Percentiles rank a stretch among this genome's conserved stretches.
phyloP scores from a whole-genome alignment of 2,329 filamentous ascomycete genomes.

The Graphilbum fragrans region DNA sequence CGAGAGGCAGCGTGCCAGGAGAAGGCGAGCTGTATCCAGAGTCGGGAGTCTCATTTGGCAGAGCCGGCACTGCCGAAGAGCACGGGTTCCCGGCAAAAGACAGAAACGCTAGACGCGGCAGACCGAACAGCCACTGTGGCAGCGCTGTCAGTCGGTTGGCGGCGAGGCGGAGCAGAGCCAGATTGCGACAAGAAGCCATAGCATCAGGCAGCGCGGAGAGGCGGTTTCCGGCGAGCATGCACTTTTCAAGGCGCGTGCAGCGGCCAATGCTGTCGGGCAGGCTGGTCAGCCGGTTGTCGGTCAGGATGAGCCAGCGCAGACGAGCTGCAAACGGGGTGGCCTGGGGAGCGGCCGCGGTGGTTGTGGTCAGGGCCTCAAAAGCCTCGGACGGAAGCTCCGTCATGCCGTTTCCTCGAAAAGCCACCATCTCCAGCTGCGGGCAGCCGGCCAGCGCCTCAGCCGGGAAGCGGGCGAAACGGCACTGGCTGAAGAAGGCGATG shows the following conservation, averaged over 20 bases:
- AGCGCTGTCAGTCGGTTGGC: constrained; percentile 26
- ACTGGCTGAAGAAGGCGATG: constrained; percentile 33
- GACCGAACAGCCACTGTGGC: constrained; percentile 28
- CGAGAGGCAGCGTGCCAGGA: constrained; percentile 17
- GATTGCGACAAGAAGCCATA: constrained; percentile 29
- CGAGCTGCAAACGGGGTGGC: constrained; percentile 22
- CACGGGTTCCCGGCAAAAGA: constrained; percentile 36
- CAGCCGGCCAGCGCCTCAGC: constrained; percentile 24
- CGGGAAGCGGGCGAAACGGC: constrained; percentile 30
- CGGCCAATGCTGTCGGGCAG: constrained; percentile 29
- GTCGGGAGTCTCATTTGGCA: not conserved
- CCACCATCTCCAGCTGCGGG: constrained; percentile 33
- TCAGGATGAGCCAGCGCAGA: constrained; percentile 35
- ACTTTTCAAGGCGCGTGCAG: constrained; percentile 31
- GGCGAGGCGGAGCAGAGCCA: constrained; percentile 30
- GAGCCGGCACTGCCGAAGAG: constrained; percentile 7
- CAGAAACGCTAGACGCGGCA: constrained; percentile 32
- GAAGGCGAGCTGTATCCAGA: not conserved
- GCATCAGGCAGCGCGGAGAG: constrained; percentile 24
- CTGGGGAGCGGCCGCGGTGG: not conserved
- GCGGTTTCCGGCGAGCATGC: constrained; percentile 35
- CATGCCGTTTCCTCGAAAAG: constrained; percentile 35
- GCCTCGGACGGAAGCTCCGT: constrained; percentile 23
- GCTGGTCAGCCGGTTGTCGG: constrained; percentile 26
- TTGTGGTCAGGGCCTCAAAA: not conserved